Percentiles rank a stretch among this genome's conserved stretches.
Conservation (phyloP, 2,329 filamentous ascomycete genomes). For the Raffaelea albimanens region DNA sequence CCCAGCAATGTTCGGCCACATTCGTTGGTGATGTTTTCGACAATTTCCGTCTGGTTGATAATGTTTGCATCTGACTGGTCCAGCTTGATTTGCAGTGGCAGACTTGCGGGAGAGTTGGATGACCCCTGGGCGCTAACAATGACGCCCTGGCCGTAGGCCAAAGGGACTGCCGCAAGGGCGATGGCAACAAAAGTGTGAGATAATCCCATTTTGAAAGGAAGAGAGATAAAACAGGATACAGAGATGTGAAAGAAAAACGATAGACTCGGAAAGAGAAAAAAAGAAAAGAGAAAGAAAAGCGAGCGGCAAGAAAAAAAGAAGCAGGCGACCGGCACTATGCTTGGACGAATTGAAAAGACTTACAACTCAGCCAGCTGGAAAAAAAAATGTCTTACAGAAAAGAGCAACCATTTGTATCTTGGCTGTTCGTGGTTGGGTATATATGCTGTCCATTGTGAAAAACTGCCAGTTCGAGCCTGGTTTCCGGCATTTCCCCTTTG, state of each 20-base stretch:
- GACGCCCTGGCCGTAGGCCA: slow-evolving; percentile 8
- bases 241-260: not conserved
- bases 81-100: slow-evolving; percentile 36
- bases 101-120: slow-evolving; percentile 1
- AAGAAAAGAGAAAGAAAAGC: not conserved
- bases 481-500: not conserved
- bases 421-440: not conserved
- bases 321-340: too few relatives aligned
- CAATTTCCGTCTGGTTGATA: slow-evolving; percentile 46
- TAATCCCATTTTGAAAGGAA: not conserved
- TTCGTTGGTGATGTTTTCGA: slow-evolving; percentile 40
- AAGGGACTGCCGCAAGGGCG: slow-evolving; percentile 4
- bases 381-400: not conserved
- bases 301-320: not conserved
- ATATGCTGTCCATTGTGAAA: not conserved
- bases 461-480: not conserved
- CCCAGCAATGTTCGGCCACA: slow-evolving; percentile 51
- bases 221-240: not conserved
- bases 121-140: slow-evolving; percentile 8
- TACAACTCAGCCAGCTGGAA: not conserved
- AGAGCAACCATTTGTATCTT: not conserved
- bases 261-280: not conserved
- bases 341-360: not conserved
- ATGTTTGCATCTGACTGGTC: slow-evolving; percentile 48
- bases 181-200: slow-evolving; percentile 2